phyloP scores from a whole-genome alignment of 768 basidiomycete genomes.

The Trametes villosa region DNA sequence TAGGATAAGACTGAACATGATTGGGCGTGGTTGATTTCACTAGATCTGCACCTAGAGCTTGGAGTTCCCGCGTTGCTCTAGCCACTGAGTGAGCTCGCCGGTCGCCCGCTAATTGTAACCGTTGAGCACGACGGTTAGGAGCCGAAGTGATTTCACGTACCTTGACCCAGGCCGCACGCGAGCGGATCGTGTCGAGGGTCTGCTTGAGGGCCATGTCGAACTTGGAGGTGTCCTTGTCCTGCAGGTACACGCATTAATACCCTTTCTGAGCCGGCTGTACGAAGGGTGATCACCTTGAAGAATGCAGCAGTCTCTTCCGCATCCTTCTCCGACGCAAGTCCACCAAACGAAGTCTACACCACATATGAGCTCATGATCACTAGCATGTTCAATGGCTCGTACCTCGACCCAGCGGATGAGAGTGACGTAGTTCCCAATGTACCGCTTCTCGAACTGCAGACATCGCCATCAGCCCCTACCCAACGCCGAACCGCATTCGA shows the following conservation, averaged over 20 bases:
- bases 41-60: not conserved
- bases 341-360: slow-evolving; percentile 9
- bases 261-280: no score
- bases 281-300: slow-evolving; percentile 62
- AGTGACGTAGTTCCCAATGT: slow-evolving; percentile 13
- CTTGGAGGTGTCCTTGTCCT: slow-evolving; percentile 73
- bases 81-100: slow-evolving; percentile 59
- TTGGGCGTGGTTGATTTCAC: not conserved
- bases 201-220: slow-evolving; percentile 69
- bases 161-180: slow-evolving; percentile 64
- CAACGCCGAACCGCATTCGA: not conserved
- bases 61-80: slow-evolving; percentile 42
- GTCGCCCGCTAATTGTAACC: slow-evolving; percentile 53
- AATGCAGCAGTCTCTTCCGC: slow-evolving; percentile 63
- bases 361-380: not conserved
- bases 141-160: slow-evolving; percentile 40
- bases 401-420: slow-evolving; percentile 20
- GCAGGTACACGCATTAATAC: not conserved
- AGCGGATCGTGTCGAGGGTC: slow-evolving; percentile 66
- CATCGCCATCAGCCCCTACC: not conserved
- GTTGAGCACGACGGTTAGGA: not conserved
- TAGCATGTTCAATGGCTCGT: not conserved
- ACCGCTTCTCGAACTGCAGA: slow-evolving; percentile 17
- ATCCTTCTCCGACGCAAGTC: slow-evolving; percentile 71
- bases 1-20: not conserved